Conservation (phyloP, 768 basidiomycete species). For the Lentinus tigrinus region DNA sequence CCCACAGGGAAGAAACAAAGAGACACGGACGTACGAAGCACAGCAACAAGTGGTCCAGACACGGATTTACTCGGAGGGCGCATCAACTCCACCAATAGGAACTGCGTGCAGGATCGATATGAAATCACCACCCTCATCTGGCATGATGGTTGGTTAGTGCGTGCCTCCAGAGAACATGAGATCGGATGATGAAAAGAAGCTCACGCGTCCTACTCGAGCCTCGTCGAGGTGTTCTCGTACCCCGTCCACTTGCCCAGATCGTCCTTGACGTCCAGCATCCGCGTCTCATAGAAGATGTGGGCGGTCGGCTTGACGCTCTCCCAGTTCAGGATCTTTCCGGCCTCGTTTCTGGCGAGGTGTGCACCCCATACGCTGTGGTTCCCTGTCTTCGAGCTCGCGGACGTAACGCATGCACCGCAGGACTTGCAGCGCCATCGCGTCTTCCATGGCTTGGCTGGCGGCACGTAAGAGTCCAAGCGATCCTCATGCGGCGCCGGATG, state of each 20-base stretch:
- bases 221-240: conserved; percentile 51
- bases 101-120: too few species aligned
- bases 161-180: neutral
- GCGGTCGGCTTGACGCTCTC: conserved; percentile 57
- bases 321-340: conserved; percentile 52
- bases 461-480: conserved; percentile 46
- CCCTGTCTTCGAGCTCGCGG: conserved; percentile 46
- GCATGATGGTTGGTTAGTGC: neutral
- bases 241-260: conserved; percentile 63
- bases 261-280: conserved; percentile 56
- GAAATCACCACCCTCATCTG: neutral
- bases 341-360: conserved; percentile 50
- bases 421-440: conserved; percentile 59
- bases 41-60: neutral
- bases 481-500: conserved; percentile 35
- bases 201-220: conserved; percentile 24
- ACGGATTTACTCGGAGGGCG: neutral
- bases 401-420: conserved; percentile 56
- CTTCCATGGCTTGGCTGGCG: conserved; percentile 55
- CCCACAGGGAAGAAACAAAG: too few species aligned
- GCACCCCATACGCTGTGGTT: conserved; percentile 60
- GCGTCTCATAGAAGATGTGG: conserved; percentile 67
- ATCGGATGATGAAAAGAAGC: neutral
- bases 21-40: neutral
- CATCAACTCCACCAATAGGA: too few species aligned